Base-by-base conservation (phyloP, 345 rosid species). In the Linum tenue region DNA sequence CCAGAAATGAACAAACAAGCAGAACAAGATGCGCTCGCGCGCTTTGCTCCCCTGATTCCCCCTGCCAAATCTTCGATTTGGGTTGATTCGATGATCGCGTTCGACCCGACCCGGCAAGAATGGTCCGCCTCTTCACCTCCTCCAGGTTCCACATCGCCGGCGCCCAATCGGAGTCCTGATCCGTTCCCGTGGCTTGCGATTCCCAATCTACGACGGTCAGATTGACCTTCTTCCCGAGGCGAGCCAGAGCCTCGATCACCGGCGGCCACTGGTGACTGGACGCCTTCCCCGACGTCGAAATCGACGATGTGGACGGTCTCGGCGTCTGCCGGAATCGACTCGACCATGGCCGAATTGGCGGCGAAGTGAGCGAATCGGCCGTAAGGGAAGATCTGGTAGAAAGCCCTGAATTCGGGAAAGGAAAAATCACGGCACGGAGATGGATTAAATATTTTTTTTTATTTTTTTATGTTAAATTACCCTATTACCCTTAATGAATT, bases 211-310 rank as follows among this genome's bases (percentile, higher is more conserved):
- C 42, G 17, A 81, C 65, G 15, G 80, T 83, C 55, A 81, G 42
- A 67, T 64, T 82, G 57, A 82, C 16, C 12, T 31, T 64, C 42
- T 56, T 72, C 2, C 62, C 55, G 37, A 53, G 67, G 63, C 48
- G 16, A 39, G 78, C 77, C 17, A 77, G 5, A 31, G 76, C 75
- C 67, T 78, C 86, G 1, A 85, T 67, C 71, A 81, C 15, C 0
- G 78, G 61, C 58, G 83, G 77, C 88, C 86, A 81, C n/a, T n/a
- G n/a, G n/a, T n/a, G n/a, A n/a, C n/a, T 83, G 88, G 60, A 81
- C 31, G 1, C 86, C 85, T 48, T 78, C 81, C 4, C 83, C 76
- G 7, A 83, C 59, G 44, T 80, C 83, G 12, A 77, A 86, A 57
- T 86, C 91, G 22, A 86, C 75, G 39, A 86, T 31, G 60, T 68